Base-by-base conservation (phyloP, 2,329 filamentous ascomycete species). In the Hypomyces rosellus region DNA sequence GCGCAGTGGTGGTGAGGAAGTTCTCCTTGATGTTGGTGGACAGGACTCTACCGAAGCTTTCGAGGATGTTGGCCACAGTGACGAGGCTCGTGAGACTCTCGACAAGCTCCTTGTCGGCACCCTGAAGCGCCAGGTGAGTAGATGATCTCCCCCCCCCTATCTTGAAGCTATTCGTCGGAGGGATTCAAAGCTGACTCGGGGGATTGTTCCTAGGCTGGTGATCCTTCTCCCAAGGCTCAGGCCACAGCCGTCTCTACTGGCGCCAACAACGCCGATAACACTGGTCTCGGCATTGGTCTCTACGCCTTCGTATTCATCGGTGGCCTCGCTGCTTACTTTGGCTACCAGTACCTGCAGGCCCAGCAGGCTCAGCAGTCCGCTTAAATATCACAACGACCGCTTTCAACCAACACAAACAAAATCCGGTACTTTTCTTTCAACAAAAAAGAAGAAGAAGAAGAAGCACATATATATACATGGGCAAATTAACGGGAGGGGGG, bases 41-140 rank as follows among this genome's bases (percentile, higher is more conserved):
- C 91, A 96, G 75, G 93, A 99, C 72, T 87, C 88, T 64, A 96
- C 92, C 63, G 93, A 97, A 75, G 92, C 93, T 55, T 99, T 99
- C 69, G 93, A 99, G 77, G 93, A 99, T 73, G 93, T 99, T 65
- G 93, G 93, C 67, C 93, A 99, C 86, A 95, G 88, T 64, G 93
- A 99, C 72, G 93, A 99, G 79, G 93, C 93, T 60, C 86, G 93
- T 60, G 92, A 97, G 77, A 92, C 95, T 60, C 84, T 99, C 51
- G 84, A 86, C 33, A 81, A 82, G 64, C 76, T 95, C 58, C 72
- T 84, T 47, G 79, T 93, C 59, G 91, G 89, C 58, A 77, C 67
- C 36, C 72, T 96, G 69, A 95, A 95, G 84, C 82, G 89, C 70
- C 69, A 81, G 77, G 89, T 95, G 80, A 64, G 83, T 30, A 30